Evolutionary conservation across 371 early-diverging fungal genomes (phyloP), one percentile per base, ranked within the genome.

Genomic region (Saksenaea vasiformis): DNA sequence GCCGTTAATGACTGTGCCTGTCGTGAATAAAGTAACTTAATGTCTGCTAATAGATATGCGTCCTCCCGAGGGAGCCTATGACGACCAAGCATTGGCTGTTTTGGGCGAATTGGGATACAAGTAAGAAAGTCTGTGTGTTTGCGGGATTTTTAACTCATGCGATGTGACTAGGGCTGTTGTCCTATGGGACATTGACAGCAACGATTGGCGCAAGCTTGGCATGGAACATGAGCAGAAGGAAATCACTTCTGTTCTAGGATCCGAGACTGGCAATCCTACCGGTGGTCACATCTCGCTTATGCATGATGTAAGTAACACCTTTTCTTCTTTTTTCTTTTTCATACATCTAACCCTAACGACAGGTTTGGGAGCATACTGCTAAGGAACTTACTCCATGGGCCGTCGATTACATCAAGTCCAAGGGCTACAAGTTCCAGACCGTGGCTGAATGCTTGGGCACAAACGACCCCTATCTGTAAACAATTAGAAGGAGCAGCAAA

Each of bases 161-260:
- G n/a, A n/a, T 31, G 11, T 26, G 44, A 26, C 53, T 31, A 60
- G 64, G 22, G 71, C 9, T 22, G 26, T 82, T 43, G 67, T 84
- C 41, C 69, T 75, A 60, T 87, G 87, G 87, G 82, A 84, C 62
- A 73, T 85, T 51, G 85, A 87, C 66, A 76, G 79, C 31, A 70
- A 77, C 39, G 87, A 87, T 64, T 87, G 82, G 82, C 34, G 57
- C 9, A 60, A 65, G 0, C 62, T 70, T 35, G 61, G 64, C 43
- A 53, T 79, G 9, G 24, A 36, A 1, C 34, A 43, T 15, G 74
- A 76, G 41, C 43, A 70, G 56, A 11, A 36, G 1, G 54, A 58
- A 11, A 69, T 68, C 43, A 58, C 57, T 8, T 36, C 37, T 4
- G 70, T 63, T 5, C 58, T 75, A 22, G 64, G 62, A 5, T 51